These are phyloP conservation scores for Spizellomyces punctatus DNA, from an alignment of 192 early-diverging fungal genomes.

Conservation along the genomic window DNA sequence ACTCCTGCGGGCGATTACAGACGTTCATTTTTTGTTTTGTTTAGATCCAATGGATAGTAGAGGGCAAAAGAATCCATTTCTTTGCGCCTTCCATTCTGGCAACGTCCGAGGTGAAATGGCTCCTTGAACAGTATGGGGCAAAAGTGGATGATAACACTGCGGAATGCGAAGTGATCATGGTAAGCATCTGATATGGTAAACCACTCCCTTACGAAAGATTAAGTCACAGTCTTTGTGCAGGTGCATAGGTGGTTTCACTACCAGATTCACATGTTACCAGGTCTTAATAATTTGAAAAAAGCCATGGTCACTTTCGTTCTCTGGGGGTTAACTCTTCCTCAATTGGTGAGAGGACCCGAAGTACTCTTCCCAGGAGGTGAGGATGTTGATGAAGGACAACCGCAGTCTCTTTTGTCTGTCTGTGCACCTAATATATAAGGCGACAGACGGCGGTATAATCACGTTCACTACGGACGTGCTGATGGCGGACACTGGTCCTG, in stretches of 20 bases:
- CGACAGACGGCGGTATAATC: not conserved
- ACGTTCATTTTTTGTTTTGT: not conserved
- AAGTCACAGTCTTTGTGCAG: not conserved
- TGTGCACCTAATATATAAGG: no score
- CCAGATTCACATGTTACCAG: constrained; percentile 2
- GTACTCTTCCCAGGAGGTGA: not conserved
- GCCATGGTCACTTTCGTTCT: not conserved
- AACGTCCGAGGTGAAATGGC: constrained; percentile 15
- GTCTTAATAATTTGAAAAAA: constrained; percentile 6
- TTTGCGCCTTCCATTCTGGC: constrained; percentile 6
- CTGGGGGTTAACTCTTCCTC: not conserved
- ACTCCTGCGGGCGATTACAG: not conserved
- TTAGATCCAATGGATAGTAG: constrained; percentile 15
- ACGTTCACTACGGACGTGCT: not conserved
- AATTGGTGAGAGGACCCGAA: not conserved
- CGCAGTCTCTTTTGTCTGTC: no score
- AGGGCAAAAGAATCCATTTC: not conserved
- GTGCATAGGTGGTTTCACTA: constrained; percentile 2
- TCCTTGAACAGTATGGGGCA: not conserved
- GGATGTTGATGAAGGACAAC: not conserved
- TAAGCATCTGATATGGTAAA: not conserved
- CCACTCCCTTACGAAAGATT: no score
- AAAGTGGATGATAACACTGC: not conserved
- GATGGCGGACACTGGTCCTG: no score
- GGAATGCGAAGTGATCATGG: constrained; percentile 14